Percentiles rank a stretch among this genome's conserved stretches.
These are phyloP conservation scores for Geotrichum reessii DNA, from an alignment of 1,139 yeast genomes.

Conservation along the genomic window DNA sequence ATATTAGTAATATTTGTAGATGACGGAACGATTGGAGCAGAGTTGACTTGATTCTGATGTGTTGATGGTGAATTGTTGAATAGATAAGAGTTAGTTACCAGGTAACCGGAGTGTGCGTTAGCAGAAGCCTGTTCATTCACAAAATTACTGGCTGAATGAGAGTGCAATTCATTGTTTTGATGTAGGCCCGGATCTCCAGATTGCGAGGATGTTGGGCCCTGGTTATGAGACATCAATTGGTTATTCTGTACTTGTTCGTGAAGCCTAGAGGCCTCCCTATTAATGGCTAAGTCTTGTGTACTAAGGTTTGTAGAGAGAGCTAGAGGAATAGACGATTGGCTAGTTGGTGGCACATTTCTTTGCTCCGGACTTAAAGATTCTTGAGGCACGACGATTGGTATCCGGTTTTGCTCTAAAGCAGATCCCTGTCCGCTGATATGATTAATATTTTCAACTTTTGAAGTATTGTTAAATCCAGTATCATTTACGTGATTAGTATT, in stretches of 20 bases:
- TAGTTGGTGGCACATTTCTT: not conserved
- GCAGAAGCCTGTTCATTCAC: too few species aligned
- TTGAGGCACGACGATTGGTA: not conserved
- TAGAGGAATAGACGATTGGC: not conserved
- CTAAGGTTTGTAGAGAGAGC: not conserved
- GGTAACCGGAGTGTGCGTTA: too few species aligned
- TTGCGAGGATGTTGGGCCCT: not conserved
- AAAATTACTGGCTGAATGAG: not conserved
- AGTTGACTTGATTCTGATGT: not conserved
- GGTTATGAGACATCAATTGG: not conserved
- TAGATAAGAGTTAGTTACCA: not conserved
- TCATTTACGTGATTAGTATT: not conserved
- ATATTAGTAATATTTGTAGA: not conserved
- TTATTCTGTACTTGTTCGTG: not conserved
- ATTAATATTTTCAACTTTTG: not conserved
- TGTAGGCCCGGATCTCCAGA: not conserved
- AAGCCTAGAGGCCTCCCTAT: not conserved
- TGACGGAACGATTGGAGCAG: not conserved
- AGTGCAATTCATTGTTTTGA: not conserved
- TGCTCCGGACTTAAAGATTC: not conserved
- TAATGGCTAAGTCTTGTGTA: not conserved
- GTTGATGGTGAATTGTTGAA: not conserved
- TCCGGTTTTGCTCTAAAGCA: not conserved
- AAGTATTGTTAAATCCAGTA: not conserved
- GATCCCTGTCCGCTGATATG: not conserved